Conservation (phyloP, 1,139 yeast genomes). For the Hyphopichia fennica region DNA sequence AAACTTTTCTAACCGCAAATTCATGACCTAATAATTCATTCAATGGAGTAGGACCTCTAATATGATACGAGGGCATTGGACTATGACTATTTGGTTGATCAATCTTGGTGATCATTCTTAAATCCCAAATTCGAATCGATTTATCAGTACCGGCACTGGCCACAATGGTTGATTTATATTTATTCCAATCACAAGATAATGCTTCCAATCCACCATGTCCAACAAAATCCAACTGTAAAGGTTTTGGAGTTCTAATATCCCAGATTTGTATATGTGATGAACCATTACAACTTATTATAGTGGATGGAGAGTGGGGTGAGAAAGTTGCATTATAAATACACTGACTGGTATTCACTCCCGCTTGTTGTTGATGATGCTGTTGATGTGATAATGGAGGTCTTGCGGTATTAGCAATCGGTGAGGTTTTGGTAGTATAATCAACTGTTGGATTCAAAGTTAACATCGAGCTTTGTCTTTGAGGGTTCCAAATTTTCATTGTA, state of each 20-base stretch:
- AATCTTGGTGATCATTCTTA: conserved; percentile 60
- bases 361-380: conserved; percentile 25
- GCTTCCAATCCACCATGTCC: conserved; percentile 84
- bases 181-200: conserved; percentile 84
- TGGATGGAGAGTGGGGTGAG: conserved; percentile 81
- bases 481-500: conserved; percentile 70
- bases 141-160: conserved; percentile 93
- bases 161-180: conserved; percentile 73
- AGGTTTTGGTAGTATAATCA: conserved; percentile 28
- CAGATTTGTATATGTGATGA: conserved; percentile 77
- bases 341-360: conserved; percentile 32
- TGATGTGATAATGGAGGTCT: conserved; percentile 38
- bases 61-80: conserved; percentile 45
- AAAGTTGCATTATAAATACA: conserved; percentile 80
- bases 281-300: conserved; percentile 75
- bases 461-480: conserved; percentile 58
- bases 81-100: conserved; percentile 38
- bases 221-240: conserved; percentile 59
- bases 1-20: conserved; percentile 77
- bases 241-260: conserved; percentile 74
- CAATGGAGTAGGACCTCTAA: conserved; percentile 64
- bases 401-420: conserved; percentile 22
- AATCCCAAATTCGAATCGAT: conserved; percentile 81
- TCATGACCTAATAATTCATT: conserved; percentile 87
- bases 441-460: conserved; percentile 52